Percentiles rank a stretch among this genome's conserved stretches.
Evolutionary conservation across 2,329 filamentous ascomycete genomes (phyloP).

Genomic region (Ilyonectria destructans): DNA sequence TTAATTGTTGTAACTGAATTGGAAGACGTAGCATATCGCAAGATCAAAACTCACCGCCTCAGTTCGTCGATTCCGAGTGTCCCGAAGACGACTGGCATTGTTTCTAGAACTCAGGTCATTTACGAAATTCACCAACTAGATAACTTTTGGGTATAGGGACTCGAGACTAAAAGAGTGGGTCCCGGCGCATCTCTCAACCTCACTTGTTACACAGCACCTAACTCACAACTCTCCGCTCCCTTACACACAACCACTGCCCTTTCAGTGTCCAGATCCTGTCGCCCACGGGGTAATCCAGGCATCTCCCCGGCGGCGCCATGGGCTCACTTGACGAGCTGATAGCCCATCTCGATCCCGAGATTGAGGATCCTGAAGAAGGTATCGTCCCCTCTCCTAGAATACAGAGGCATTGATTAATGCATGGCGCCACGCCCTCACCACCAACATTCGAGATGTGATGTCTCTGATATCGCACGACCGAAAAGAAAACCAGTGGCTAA

Average conservation of each 20-base stretch:
- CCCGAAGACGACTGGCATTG: neutral
- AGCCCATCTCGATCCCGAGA: constrained; percentile 59
- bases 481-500: neutral
- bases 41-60: neutral
- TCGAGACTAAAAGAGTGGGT: neutral
- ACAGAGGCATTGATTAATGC: neutral
- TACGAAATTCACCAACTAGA: no score
- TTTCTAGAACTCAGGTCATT: no score
- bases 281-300: neutral
- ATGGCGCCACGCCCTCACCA: neutral
- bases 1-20: neutral
- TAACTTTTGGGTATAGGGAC: neutral
- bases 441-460: neutral
- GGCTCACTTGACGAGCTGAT: constrained; percentile 45
- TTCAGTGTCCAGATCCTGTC: neutral
- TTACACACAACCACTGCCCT: neutral
- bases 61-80: neutral
- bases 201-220: neutral
- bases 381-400: neutral
- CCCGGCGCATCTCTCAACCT: neutral
- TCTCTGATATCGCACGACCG: neutral
- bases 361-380: constrained; percentile 68
- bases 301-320: constrained; percentile 19
- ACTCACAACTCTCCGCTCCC: neutral
- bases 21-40: neutral